A percentile compares a stretch with the other conserved stretches of the same genome.
These are phyloP conservation scores for Marasmius fiardii DNA, from an alignment of 1,284 basidiomycete species.

Conservation along the genomic window DNA sequence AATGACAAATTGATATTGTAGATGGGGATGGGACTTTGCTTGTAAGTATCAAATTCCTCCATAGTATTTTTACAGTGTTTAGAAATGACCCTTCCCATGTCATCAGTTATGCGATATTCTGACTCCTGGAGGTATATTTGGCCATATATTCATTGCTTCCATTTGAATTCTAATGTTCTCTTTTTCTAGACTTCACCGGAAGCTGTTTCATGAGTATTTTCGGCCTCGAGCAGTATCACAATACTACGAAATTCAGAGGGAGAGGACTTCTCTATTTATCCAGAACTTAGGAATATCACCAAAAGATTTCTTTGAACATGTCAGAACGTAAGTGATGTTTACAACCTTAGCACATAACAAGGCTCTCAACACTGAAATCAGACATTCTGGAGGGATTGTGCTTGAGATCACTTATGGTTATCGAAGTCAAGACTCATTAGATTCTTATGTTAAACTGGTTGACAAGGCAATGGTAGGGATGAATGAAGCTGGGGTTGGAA, in stretches of 20 bases:
- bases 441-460: constrained; percentile 25
- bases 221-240: constrained; percentile 10
- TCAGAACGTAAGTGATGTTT: constrained; percentile 28
- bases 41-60: constrained; percentile 8
- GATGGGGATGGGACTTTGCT: constrained; percentile 28
- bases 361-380: no score
- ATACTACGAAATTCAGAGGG: constrained; percentile 14
- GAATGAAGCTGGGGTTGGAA: background rate
- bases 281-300: constrained; percentile 19
- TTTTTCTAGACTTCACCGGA: constrained; percentile 17
- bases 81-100: background rate
- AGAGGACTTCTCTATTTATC: constrained; percentile 16
- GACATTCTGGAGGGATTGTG: constrained; percentile 22
- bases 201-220: constrained; percentile 20
- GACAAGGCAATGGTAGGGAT: constrained; percentile 17
- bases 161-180: background rate
- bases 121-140: constrained; percentile 26
- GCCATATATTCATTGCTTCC: background rate
- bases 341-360: no score
- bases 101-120: constrained; percentile 23
- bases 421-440: constrained; percentile 16
- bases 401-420: constrained; percentile 27
- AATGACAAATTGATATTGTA: background rate
- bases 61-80: background rate
- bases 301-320: constrained; percentile 21